phyloP scores from a whole-genome alignment of 2,329 filamentous ascomycete genomes.

The Xenoacremonium recifei region DNA sequence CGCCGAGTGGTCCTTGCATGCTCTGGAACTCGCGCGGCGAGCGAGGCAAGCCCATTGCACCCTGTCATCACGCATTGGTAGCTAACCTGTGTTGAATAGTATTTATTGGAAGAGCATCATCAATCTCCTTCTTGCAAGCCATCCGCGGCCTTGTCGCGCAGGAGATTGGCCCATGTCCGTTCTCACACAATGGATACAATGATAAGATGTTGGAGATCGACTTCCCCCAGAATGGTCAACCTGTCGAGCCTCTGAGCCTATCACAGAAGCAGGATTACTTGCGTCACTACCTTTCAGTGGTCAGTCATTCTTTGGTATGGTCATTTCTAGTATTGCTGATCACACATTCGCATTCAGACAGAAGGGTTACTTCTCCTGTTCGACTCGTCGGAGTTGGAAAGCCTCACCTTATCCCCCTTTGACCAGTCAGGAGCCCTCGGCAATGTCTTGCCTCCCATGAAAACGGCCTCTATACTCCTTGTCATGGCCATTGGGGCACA shows the following conservation, averaged over 20 bases:
- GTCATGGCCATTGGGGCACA: conserved; percentile 26
- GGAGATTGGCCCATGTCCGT: conserved; percentile 24
- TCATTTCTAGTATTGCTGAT: no score
- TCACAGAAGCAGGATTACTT: conserved; percentile 10
- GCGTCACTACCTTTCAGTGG: conserved; percentile 15
- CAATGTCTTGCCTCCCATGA: conserved; percentile 4
- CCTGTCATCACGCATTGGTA: background rate
- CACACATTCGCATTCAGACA: conserved; percentile 28
- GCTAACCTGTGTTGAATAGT: conserved; percentile 35
- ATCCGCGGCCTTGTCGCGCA: conserved; percentile 23
- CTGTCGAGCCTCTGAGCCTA: conserved; percentile 1
- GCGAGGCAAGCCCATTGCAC: conserved; percentile 36
- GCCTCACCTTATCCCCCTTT: conserved; percentile 12
- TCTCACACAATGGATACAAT: conserved; percentile 26
- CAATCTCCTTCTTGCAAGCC: conserved; percentile 53
- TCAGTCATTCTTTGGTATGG: no score
- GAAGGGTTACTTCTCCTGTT: conserved; percentile 35
- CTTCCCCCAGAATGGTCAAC: no score
- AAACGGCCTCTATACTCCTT: conserved; percentile 13
- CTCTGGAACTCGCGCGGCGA: conserved; percentile 52
- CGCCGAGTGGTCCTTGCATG: conserved; percentile 34
- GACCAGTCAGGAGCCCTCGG: background rate
- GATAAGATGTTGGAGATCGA: conserved; percentile 28
- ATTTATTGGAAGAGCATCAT: conserved; percentile 49
- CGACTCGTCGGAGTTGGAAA: conserved; percentile 26